These are phyloP conservation scores for Hevea brasiliensis DNA, from an alignment of 345 rosid species.

Conservation along the genomic window DNA sequence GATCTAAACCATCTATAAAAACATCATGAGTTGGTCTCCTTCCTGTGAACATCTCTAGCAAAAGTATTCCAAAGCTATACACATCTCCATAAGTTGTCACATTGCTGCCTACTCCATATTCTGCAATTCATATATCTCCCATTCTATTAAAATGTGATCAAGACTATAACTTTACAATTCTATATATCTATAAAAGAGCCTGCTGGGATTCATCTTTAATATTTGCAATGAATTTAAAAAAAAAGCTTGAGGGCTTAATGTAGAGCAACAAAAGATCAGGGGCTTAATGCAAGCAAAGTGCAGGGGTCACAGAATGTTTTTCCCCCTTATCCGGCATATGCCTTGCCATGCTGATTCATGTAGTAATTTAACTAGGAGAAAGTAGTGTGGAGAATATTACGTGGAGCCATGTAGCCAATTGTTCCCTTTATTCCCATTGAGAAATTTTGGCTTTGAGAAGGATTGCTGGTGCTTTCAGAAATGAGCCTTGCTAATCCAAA, in stretches of 20 bases:
- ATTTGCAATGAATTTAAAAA: no score
- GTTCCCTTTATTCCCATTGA: conserved; percentile 6
- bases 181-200: neutral
- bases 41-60: neutral
- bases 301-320: no score
- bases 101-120: neutral
- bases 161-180: no score
- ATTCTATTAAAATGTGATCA: no score
- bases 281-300: no score
- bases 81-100: neutral
- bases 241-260: neutral
- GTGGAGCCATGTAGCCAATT: conserved; percentile 9
- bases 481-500: conserved; percentile 22
- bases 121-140: neutral
- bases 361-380: no score
- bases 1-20: neutral
- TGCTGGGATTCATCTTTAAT: neutral
- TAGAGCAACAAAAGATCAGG: no score
- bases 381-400: no score
- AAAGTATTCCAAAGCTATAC: neutral
- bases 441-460: neutral
- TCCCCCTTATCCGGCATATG: no score
- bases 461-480: neutral
- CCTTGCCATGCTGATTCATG: no score
- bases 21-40: neutral